Evolutionary conservation across 2,329 filamentous ascomycete species (phyloP), one percentile per base, ranked within the genome.

Genomic region (Arthrinium phaeospermum): DNA sequence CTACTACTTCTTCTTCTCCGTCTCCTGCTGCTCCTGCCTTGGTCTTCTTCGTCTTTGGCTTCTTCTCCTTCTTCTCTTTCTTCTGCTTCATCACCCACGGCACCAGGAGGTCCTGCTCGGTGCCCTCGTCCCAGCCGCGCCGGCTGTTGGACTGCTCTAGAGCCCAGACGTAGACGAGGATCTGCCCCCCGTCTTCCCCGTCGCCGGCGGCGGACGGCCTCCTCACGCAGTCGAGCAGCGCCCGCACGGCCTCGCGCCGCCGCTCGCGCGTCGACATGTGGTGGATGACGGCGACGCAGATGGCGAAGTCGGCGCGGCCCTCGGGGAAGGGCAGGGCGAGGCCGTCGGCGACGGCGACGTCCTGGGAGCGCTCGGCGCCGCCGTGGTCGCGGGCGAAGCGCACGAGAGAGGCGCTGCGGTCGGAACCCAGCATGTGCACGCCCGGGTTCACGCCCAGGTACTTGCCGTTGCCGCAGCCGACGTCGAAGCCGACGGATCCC

Each of bases 381-480:
- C 67, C 64, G 71, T 82, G 80, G 71, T 80, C 79, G 4, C 83
- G 80, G 70, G 89, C 88, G 70, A 91, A 85, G 47, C 82, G 80
- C 68, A 87, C 85, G 46, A 91, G 86, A 72, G 86, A 84, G 34
- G 85, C 86, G 77, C 90, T 97, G 85, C 94, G 90, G 85, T 98
- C 96, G 71, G 93, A 96, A 72, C 91, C 96, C 73, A 98, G 81
- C 71, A 98, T 92, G 84, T 93, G 95, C 68, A 98, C 84, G 77
- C 90, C 83, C 30, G 87, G 88, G 83, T 97, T 97, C 72, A 97
- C 93, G 73, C 89, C 86, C 73, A 98, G 86, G 81, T 98, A 98
- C 86, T 98, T 98, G 76, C 96, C 96, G 84, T 99, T 99, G 73
- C 96, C 96, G 83, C 96, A 98, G 73, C 96, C 96, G 72, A 98